These are phyloP conservation scores for Lipomyces oligophaga DNA, from an alignment of 805 yeast genomes.

Conservation along the genomic window DNA sequence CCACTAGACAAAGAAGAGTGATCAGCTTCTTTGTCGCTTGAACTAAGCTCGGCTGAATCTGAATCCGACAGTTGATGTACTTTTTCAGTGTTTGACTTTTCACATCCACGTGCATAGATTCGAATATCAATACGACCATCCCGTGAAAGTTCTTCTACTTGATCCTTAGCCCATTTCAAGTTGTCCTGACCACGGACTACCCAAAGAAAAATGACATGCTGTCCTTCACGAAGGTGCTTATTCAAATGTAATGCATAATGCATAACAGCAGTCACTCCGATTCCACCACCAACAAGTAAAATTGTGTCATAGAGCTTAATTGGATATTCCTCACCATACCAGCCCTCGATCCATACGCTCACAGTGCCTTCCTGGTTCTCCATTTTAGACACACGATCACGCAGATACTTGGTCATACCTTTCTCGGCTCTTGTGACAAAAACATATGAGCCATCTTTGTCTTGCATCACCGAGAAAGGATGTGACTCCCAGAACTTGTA, in stretches of 20 bases:
- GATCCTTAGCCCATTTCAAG: conserved; percentile 10
- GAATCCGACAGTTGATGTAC: not conserved
- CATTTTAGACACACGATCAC: conserved; percentile 2
- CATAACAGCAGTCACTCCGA: conserved; percentile 13
- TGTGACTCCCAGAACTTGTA: conserved; percentile 27
- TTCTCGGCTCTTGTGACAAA: conserved; percentile 13
- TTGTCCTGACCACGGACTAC: conserved; percentile 1
- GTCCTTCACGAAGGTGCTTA: not conserved
- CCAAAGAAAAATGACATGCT: conserved; percentile 9
- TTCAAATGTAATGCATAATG: conserved; percentile 1
- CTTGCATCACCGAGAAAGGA: conserved; percentile 19
- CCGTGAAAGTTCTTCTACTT: conserved; percentile 8
- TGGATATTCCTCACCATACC: conserved; percentile 52
- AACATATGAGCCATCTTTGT: conserved; percentile 9
- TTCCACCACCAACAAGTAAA: conserved; percentile 59
- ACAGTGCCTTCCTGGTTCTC: not conserved
- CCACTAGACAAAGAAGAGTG: not conserved
- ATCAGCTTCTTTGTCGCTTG: conserved; percentile 1
- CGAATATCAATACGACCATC: conserved; percentile 6
- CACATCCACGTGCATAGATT: conserved; percentile 1
- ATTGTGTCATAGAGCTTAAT: conserved; percentile 47
- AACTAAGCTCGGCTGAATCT: conserved; percentile 6
- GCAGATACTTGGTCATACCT: conserved; percentile 14
- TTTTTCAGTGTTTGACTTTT: conserved; percentile 1
- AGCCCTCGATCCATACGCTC: conserved; percentile 52